Evolutionary conservation across 2,329 filamentous ascomycete species (phyloP), one percentile per base, ranked within the genome.

Genomic region (Penicillium verrucosum): DNA sequence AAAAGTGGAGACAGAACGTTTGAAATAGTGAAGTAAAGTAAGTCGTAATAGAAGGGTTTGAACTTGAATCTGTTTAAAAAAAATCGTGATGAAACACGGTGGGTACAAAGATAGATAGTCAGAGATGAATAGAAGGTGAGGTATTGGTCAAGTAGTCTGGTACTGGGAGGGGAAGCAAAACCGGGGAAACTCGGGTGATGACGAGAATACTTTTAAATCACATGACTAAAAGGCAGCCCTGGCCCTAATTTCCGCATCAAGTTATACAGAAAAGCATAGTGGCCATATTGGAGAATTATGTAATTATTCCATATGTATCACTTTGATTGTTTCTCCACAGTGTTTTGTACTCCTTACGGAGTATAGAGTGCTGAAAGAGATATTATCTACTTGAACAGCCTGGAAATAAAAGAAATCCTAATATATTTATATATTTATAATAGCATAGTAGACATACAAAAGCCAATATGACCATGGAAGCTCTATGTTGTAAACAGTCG

Each of bases 1-100:
- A 27, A 46, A 52, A 62, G 65, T 61, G 62, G 65, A 44, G 65
- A 51, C 47, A 29, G 27, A 25, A 51, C 27, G 54, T 21, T 38
- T 52, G 27, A 40, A 27, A 29, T 29, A 44, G 25, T 44, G 25
- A 51, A 38, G 34, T 45, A 29, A 40, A 51, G 5, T 5, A 30
- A 46, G 27, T 14, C n/a, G 27, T 42, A 23, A 34, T 32, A 34
- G 32, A 18, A 38, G 45, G 48, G 30, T 18, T 41, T 34, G 7
- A 29, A 34, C 48, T 27, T 23, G 29, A 29, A 51, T 45, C 42
- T 27, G 11, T 9, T 7, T 16, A 27, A 27, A 23, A 52, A 27
- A 27, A n/a, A 14, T 46, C 42, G 8, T 41, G 14, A 37, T 27
- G 21, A 46, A 29, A 46, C 48, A 34, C 29, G 8, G 48, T 46